A percentile compares a stretch with the other conserved stretches of the same genome.
phyloP scores from a whole-genome alignment of 148 eudicot species.

The Linanthus parryae region DNA sequence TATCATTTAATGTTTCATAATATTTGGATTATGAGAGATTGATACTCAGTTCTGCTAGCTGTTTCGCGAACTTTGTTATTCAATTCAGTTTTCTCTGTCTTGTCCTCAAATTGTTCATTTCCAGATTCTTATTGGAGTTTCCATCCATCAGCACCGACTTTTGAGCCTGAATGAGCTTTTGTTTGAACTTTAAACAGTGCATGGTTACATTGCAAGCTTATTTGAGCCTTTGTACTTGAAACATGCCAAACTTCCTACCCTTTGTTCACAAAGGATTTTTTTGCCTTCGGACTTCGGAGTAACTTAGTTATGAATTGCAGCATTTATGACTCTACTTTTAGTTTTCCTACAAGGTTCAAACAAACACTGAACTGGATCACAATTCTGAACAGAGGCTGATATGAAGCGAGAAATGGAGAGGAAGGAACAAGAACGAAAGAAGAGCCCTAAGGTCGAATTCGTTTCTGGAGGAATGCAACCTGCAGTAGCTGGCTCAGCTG shows the following conservation, averaged over 20 bases:
- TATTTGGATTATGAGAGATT: too few species aligned
- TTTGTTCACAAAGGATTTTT: too few species aligned
- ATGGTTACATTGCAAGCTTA: background rate
- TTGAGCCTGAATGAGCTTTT: background rate
- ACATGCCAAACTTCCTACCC: background rate
- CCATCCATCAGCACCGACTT: background rate
- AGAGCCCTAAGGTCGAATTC: conserved; percentile 72
- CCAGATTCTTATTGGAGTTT: background rate
- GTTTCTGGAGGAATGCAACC: conserved; percentile 61
- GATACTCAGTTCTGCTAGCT: too few species aligned
- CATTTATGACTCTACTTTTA: too few species aligned
- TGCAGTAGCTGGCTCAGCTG: conserved; percentile 38
- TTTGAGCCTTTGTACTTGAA: background rate
- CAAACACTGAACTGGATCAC: too few species aligned
- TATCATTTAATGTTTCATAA: too few species aligned
- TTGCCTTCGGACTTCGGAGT: too few species aligned
- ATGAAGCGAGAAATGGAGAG: conserved; percentile 88
- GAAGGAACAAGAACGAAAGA: conserved; percentile 85
- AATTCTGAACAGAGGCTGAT: conserved; percentile 63
- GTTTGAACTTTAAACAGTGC: too few species aligned
- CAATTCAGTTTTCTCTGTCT: too few species aligned
- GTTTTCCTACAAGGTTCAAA: too few species aligned
- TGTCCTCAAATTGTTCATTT: background rate
- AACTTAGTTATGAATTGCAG: too few species aligned
- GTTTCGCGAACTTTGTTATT: too few species aligned